phyloP scores from a whole-genome alignment of 1,284 basidiomycete genomes.

The Porodaedalea pini region DNA sequence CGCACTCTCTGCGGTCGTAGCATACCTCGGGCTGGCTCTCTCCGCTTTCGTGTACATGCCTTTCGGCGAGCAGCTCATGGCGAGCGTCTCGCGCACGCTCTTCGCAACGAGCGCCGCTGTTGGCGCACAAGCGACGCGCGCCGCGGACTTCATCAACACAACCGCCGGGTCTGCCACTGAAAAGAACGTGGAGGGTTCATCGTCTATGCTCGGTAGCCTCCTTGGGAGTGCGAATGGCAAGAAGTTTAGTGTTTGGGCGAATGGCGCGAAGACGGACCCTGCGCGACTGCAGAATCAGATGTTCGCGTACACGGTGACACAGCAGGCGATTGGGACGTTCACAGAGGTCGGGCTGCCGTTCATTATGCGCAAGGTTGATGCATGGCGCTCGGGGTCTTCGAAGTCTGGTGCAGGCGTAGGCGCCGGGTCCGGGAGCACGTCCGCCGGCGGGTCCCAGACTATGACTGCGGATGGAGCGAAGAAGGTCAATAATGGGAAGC shows the following conservation, averaged over 20 bases:
- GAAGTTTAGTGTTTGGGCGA: conserved; percentile 45
- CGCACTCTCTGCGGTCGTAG: conserved; percentile 82
- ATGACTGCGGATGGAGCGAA: conserved; percentile 13
- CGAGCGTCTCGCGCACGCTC: conserved; percentile 41
- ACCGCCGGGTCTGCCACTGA: conserved; percentile 17
- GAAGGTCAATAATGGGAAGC: conserved; percentile 48
- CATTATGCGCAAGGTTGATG: conserved; percentile 59
- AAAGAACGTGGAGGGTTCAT: not conserved
- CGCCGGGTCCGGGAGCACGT: not conserved
- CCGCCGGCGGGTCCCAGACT: not conserved
- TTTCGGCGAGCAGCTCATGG: conserved; percentile 83
- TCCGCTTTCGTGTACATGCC: conserved; percentile 92
- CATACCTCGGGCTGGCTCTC: conserved; percentile 82
- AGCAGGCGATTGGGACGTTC: conserved; percentile 82
- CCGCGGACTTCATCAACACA: conserved; percentile 29
- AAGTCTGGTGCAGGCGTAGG: conserved; percentile 17
- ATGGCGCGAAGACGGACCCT: conserved; percentile 47
- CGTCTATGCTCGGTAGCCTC: conserved; percentile 13
- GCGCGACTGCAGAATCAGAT: conserved; percentile 85
- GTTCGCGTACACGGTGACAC: conserved; percentile 93
- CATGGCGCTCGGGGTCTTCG: conserved; percentile 43
- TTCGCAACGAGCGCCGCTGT: conserved; percentile 26
- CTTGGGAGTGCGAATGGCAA: conserved; percentile 23
- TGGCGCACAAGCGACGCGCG: conserved; percentile 17
- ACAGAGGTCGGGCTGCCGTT: conserved; percentile 85